These are phyloP conservation scores for button mushroom (Agaricus bisporus) DNA, from an alignment of 768 basidiomycete species.

Conservation along the genomic window DNA sequence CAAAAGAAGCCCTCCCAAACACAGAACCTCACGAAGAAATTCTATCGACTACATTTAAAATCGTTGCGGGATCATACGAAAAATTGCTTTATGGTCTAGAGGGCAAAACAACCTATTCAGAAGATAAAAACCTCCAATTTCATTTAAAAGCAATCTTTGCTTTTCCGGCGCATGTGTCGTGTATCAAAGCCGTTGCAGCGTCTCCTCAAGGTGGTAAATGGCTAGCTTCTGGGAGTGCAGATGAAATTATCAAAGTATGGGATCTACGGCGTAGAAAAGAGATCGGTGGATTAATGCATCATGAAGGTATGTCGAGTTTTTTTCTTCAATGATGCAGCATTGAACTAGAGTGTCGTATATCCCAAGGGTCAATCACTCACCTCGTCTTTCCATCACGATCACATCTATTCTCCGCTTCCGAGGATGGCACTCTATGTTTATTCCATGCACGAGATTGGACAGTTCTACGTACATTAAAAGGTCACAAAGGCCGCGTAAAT, in stretches of 20 bases:
- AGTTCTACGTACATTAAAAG: conserved; percentile 80
- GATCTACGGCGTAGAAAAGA: conserved; percentile 88
- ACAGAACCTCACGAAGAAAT: conserved; percentile 13
- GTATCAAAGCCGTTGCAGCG: conserved; percentile 84
- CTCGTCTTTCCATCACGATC: conserved; percentile 83
- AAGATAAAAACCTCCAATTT: conserved; percentile 26
- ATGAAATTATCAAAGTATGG: conserved; percentile 97
- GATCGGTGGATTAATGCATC: conserved; percentile 91
- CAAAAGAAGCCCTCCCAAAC: conserved; percentile 16
- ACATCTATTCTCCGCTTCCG: conserved; percentile 86
- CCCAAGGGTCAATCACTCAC: conserved; percentile 83
- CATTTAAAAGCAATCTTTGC: conserved; percentile 80
- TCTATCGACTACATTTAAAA: conserved; percentile 65
- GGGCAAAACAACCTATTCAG: conserved; percentile 41
- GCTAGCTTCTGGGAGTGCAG: conserved; percentile 93
- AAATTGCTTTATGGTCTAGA: conserved; percentile 90
- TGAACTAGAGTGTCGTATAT: neutral
- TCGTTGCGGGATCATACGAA: conserved; percentile 94
- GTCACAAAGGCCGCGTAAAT: conserved; percentile 92
- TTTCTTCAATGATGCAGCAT: neutral
- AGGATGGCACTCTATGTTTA: conserved; percentile 85
- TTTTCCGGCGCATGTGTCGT: conserved; percentile 95
- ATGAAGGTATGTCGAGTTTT: conserved; percentile 59
- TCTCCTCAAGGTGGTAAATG: conserved; percentile 90
- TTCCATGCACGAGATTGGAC: conserved; percentile 95